Conservation (phyloP, 2,329 filamentous ascomycete species). For the Paecilomyces variotii region DNA sequence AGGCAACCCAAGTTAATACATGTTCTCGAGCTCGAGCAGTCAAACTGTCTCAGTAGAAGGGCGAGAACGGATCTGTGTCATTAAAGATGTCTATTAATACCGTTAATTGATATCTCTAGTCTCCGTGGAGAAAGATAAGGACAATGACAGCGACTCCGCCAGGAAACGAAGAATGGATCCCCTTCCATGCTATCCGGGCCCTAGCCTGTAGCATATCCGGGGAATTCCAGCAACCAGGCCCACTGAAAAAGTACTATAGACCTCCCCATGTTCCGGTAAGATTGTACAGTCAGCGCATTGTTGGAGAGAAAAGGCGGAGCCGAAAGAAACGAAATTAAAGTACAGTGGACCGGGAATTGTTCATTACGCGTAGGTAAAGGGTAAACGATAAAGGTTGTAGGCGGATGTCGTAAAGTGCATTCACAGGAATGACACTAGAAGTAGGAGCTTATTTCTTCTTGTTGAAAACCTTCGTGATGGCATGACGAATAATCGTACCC, state of each 20-base stretch:
- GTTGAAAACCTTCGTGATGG: conserved; percentile 84
- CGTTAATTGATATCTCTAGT: background rate
- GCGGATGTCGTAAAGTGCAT: background rate
- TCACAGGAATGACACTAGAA: conserved; percentile 1
- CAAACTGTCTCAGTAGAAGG: background rate
- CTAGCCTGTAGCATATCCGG: background rate
- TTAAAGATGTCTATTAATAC: background rate
- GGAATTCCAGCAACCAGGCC: background rate
- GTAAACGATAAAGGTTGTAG: conserved; percentile 6
- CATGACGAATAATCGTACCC: conserved; percentile 77
- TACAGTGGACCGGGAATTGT: conserved; percentile 11
- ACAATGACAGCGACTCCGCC: background rate
- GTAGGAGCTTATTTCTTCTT: conserved; percentile 36
- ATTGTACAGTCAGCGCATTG: background rate
- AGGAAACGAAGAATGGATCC: background rate
- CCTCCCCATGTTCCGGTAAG: background rate
- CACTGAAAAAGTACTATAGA: background rate
- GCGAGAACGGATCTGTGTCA: background rate
- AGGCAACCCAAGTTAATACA: background rate
- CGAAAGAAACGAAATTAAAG: conserved; percentile 7
- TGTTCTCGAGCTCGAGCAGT: background rate
- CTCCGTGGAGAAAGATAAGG: background rate
- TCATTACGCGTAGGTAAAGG: conserved; percentile 8
- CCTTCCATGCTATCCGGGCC: background rate
- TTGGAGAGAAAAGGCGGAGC: conserved; percentile 3